A percentile compares a stretch with the other conserved stretches of the same genome.
These are phyloP conservation scores for Stenogyne calaminthoides DNA, from an alignment of 305 asterid species.

Conservation along the genomic window DNA sequence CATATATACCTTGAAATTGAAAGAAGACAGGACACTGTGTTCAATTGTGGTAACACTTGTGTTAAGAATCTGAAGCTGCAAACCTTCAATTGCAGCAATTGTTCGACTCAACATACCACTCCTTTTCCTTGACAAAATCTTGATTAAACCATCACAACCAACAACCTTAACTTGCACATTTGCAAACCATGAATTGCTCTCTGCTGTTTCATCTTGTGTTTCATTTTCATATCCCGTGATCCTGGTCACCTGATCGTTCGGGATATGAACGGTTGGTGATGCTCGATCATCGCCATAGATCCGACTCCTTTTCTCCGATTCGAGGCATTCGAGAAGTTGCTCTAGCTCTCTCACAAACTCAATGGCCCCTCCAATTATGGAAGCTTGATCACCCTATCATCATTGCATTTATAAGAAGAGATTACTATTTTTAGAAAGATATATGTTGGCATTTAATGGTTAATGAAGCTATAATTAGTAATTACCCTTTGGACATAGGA, in stretches of 20 bases:
- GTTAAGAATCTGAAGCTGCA: constrained; percentile 79
- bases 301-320: constrained; percentile 75
- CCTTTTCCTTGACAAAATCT: constrained; percentile 74
- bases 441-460: background rate
- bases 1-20: constrained; percentile 82
- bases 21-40: constrained; percentile 79
- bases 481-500: constrained; percentile 91
- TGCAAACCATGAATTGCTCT: constrained; percentile 77
- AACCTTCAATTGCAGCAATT: constrained; percentile 80
- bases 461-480: background rate
- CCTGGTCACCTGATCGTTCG: constrained; percentile 38
- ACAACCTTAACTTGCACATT: constrained; percentile 79
- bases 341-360: constrained; percentile 92
- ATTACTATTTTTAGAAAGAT: background rate
- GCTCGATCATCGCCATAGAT: constrained; percentile 54
- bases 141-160: constrained; percentile 78
- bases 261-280: constrained; percentile 29
- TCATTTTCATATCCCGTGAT: constrained; percentile 44
- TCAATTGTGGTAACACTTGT: constrained; percentile 81
- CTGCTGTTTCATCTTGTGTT: constrained; percentile 65
- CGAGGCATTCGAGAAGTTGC: constrained; percentile 88
- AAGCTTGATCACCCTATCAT: constrained; percentile 91
- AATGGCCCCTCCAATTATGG: constrained; percentile 93
- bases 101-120: constrained; percentile 63
- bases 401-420: background rate